Evolutionary conservation across 2,329 filamentous ascomycete species (phyloP), one percentile per base, ranked within the genome.

Genomic region (Incumbomyces lentus): DNA sequence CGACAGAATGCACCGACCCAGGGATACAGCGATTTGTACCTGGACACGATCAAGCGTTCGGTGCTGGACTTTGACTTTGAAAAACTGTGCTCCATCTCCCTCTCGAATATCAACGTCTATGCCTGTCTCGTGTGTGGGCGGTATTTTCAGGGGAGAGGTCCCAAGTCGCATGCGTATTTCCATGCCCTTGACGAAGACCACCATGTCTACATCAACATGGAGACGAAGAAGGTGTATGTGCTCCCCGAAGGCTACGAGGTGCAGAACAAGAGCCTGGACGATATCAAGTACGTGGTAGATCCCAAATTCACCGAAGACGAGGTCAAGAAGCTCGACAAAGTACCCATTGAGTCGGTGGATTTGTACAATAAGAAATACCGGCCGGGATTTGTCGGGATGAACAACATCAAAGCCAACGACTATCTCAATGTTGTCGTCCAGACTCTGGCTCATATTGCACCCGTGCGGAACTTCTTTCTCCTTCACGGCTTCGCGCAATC

Each of bases 381-480:
- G 55, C 92, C 92, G 16, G 69, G 92, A 5, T 98, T 89, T 62
- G 87, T 98, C 51, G 92, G 92, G 55, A 93, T 98, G 86, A 98
- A 98, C 74, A 98, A 98, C 68, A 95, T 98, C 74, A 98, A 98
- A 67, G 87, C 92, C 49, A 98, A 98, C 68, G 92, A 98, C 70
- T 98, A 98, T 68, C 76, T 96, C 61, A 98, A 98, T 62, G 90
- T 95, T 19, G 78, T 95, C 2, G 83, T 94, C 40, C 92, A 98
- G 65, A 83, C 89, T 6, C 75, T 98, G 32, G 82, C 90, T 2
- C 92, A 98, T 65, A 87, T 96, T 19, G 72, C 81, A 16, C 90
- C 92, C 3, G 71, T 98, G 55, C 81, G 92, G 30, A 95, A 96
- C 63, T 96, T 81, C 68, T 81, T 96, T 62, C 80, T 98, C 59